Percentiles rank a stretch among this genome's conserved stretches.
phyloP scores from a whole-genome alignment of 352 stramenopile species.

The Peronospora tabacina region DNA sequence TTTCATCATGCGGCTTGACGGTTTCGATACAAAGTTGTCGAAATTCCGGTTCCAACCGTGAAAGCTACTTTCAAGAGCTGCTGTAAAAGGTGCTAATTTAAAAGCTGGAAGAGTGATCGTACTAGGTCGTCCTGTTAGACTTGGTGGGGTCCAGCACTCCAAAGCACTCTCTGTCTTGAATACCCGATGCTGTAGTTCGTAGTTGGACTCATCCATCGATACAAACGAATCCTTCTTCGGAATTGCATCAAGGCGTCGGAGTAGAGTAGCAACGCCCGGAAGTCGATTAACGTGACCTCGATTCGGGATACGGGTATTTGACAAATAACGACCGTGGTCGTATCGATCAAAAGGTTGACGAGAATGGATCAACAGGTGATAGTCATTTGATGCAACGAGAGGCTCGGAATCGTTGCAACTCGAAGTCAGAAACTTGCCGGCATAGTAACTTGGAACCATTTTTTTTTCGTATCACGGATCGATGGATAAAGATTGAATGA shows the following conservation, averaged over 20 bases:
- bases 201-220: not conserved
- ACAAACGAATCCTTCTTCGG: slow-evolving; percentile 3
- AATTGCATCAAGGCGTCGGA: slow-evolving; percentile 15
- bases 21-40: slow-evolving; percentile 1
- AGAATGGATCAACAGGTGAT: slow-evolving; percentile 13
- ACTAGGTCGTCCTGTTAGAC: not conserved
- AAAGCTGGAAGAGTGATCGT: slow-evolving; percentile 2
- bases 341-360: slow-evolving; percentile 14
- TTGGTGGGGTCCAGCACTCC: slow-evolving; percentile 19
- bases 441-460: slow-evolving; percentile 19
- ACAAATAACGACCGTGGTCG: slow-evolving; percentile 4
- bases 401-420: slow-evolving; percentile 1
- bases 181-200: not conserved
- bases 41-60: slow-evolving; percentile 6
- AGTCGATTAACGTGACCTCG: slow-evolving; percentile 16
- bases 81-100: slow-evolving; percentile 6
- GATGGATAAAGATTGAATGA: slow-evolving; percentile 23
- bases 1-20: slow-evolving; percentile 3
- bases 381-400: slow-evolving; percentile 3
- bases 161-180: slow-evolving; percentile 4
- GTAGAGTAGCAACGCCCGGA: slow-evolving; percentile 21
- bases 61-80: not conserved
- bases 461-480: slow-evolving; percentile 1
- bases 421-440: not conserved
- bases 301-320: slow-evolving; percentile 6